These are phyloP conservation scores for Gillenia trifoliata DNA, from an alignment of 306 rosid genomes.

Conservation along the genomic window DNA sequence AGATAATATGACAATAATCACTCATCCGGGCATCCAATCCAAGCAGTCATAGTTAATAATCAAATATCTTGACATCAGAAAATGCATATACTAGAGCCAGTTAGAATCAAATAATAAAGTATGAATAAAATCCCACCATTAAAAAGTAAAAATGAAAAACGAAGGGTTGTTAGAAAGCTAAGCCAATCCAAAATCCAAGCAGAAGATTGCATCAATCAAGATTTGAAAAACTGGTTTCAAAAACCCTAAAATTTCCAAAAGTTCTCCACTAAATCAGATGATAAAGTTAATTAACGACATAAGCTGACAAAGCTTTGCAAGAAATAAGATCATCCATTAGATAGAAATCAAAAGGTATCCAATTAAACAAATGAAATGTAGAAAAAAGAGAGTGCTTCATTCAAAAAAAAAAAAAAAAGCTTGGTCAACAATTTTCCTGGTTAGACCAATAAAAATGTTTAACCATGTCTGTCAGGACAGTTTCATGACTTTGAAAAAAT, in stretches of 20 bases:
- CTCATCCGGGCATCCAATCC: not conserved
- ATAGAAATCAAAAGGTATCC: not conserved
- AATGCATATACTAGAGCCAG: not conserved
- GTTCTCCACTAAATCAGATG: slow-evolving; percentile 1
- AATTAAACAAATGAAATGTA: not conserved
- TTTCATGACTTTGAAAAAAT: not conserved
- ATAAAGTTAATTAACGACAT: not conserved
- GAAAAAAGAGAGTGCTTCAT: not conserved
- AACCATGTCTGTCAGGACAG: slow-evolving; percentile 5
- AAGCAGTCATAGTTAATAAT: not conserved
- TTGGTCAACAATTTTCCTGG: slow-evolving; percentile 6
- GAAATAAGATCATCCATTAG: not conserved
- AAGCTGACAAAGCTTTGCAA: not conserved
- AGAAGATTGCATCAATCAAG: not conserved
- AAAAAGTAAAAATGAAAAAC: not conserved
- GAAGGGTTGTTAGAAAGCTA: not conserved
- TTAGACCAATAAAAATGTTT: not conserved
- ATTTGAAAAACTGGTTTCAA: not conserved
- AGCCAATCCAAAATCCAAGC: not conserved
- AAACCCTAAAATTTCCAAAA: not conserved
- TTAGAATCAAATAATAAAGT: not conserved
- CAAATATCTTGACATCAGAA: too few relatives aligned
- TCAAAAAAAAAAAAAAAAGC: not conserved
- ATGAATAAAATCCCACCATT: not conserved
- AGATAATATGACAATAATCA: not conserved